phyloP scores from a whole-genome alignment of 208 protist genomes.

The Phytomonas sp. region DNA sequence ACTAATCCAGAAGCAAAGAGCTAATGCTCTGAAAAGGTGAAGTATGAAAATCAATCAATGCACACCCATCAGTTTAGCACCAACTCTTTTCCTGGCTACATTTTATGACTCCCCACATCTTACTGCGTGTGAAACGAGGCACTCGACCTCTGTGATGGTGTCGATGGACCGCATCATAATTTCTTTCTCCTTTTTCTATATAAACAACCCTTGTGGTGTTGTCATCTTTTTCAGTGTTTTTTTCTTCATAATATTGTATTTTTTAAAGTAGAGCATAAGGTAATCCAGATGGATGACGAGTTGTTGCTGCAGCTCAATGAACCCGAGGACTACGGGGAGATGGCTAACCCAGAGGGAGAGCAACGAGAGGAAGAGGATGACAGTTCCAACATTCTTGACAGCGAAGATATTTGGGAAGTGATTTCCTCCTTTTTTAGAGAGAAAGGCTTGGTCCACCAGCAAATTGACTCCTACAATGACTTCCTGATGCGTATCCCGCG shows the following conservation, averaged over 20 bases:
- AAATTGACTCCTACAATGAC: slow-evolving; percentile 99
- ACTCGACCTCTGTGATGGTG: background rate
- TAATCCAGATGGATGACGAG: slow-evolving; percentile 59
- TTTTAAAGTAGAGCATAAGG: slow-evolving; percentile 13
- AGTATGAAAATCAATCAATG: too few relatives aligned
- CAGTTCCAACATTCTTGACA: slow-evolving; percentile 53
- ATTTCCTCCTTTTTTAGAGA: slow-evolving; percentile 97
- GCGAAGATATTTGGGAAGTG: slow-evolving; percentile 95
- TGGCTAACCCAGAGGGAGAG: background rate
- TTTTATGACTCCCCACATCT: background rate
- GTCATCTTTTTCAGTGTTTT: background rate
- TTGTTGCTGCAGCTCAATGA: slow-evolving; percentile 69
- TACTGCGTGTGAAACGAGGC: background rate
- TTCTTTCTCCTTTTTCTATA: slow-evolving; percentile 11
- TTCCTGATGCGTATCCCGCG: slow-evolving; percentile 89
- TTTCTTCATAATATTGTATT: background rate
- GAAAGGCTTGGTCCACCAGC: slow-evolving; percentile 98
- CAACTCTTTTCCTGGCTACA: background rate
- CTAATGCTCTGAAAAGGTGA: too few relatives aligned
- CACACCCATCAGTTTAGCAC: background rate
- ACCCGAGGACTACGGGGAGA: slow-evolving; percentile 27
- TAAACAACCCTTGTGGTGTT: background rate
- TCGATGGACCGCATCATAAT: slow-evolving; percentile 1
- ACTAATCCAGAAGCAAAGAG: too few relatives aligned
- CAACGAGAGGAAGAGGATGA: background rate